phyloP scores from a whole-genome alignment of 768 basidiomycete species.

The Nidularia sp. region DNA sequence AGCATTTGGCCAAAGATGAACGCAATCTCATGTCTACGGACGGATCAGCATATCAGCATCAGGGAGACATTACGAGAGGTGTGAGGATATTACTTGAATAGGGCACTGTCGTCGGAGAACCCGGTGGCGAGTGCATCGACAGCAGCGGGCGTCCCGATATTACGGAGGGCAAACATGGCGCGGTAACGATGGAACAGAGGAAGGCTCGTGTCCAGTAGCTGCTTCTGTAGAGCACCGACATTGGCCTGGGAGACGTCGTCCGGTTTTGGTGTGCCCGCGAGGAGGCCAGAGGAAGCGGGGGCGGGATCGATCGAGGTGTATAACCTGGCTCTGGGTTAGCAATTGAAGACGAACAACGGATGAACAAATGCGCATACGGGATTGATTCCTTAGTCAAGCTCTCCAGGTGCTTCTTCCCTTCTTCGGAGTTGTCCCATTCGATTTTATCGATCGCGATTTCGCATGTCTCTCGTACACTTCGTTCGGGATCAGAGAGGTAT shows the following conservation, averaged over 20 bases:
- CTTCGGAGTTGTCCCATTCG: slow-evolving; percentile 82
- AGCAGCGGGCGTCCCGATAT: slow-evolving; percentile 81
- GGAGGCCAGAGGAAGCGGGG: slow-evolving; percentile 65
- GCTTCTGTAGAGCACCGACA: slow-evolving; percentile 52
- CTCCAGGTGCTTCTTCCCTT: slow-evolving; percentile 48
- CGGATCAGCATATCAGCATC: neutral
- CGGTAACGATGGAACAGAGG: slow-evolving; percentile 92
- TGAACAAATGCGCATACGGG: slow-evolving; percentile 29
- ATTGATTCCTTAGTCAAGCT: slow-evolving; percentile 20
- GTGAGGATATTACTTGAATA: slow-evolving; percentile 75
- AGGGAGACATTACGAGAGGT: neutral
- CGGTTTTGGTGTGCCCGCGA: slow-evolving; percentile 49
- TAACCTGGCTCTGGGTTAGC: slow-evolving; percentile 30
- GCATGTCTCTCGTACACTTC: slow-evolving; percentile 89
- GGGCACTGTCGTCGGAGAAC: slow-evolving; percentile 81
- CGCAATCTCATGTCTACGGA: slow-evolving; percentile 87
- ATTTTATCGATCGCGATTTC: slow-evolving; percentile 97
- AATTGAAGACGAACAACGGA: no score
- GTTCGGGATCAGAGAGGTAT: slow-evolving; percentile 68
- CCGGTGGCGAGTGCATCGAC: slow-evolving; percentile 90
- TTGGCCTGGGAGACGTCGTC: slow-evolving; percentile 42
- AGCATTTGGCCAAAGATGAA: slow-evolving; percentile 97
- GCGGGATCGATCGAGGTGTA: slow-evolving; percentile 91
- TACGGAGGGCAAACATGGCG: slow-evolving; percentile 96
- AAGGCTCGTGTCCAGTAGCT: slow-evolving; percentile 60